Percentiles rank a stretch among this genome's conserved stretches.
These are phyloP conservation scores for Boletellus sp. DNA, from an alignment of 768 basidiomycete species.

Conservation along the genomic window DNA sequence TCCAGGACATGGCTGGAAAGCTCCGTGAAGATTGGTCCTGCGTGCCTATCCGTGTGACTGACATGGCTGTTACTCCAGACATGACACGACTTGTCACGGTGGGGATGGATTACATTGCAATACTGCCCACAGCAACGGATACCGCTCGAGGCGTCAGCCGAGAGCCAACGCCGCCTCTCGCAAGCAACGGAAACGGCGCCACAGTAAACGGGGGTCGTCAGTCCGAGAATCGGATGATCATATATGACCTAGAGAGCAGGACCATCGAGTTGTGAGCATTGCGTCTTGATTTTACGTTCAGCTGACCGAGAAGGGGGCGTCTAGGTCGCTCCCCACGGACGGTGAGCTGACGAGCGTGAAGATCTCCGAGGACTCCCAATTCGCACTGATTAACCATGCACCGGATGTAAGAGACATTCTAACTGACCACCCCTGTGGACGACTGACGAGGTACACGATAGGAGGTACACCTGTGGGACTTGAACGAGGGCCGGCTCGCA, in stretches of 20 bases:
- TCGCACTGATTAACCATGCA: slow-evolving; percentile 81
- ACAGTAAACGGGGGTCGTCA: slow-evolving; percentile 34
- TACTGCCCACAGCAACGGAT: slow-evolving; percentile 15
- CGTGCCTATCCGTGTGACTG: slow-evolving; percentile 76
- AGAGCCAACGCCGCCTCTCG: slow-evolving; percentile 34
- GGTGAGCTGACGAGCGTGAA: slow-evolving; percentile 88
- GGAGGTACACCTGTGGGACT: slow-evolving; percentile 90
- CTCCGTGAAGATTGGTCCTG: slow-evolving; percentile 65
- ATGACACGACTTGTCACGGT: slow-evolving; percentile 80
- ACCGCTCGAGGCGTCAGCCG: slow-evolving; percentile 30
- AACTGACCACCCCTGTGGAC: neutral
- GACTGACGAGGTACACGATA: slow-evolving; percentile 31
- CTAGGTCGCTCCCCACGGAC: slow-evolving; percentile 60
- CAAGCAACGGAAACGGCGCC: slow-evolving; percentile 32
- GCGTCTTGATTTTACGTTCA: slow-evolving; percentile 4
- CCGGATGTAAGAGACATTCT: slow-evolving; percentile 62
- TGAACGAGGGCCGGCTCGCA: slow-evolving; percentile 62
- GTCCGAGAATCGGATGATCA: slow-evolving; percentile 61
- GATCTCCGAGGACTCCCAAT: slow-evolving; percentile 81
- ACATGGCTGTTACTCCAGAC: slow-evolving; percentile 85
- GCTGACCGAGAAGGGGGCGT: slow-evolving; percentile 6
- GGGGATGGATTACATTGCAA: slow-evolving; percentile 53
- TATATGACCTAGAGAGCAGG: slow-evolving; percentile 72
- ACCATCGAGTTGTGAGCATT: slow-evolving; percentile 61
- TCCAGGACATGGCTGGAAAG: slow-evolving; percentile 73